Percentiles rank a stretch among this genome's conserved stretches.
phyloP scores from a whole-genome alignment of 2,329 filamentous ascomycete genomes.

The Escovopsis weberi region DNA sequence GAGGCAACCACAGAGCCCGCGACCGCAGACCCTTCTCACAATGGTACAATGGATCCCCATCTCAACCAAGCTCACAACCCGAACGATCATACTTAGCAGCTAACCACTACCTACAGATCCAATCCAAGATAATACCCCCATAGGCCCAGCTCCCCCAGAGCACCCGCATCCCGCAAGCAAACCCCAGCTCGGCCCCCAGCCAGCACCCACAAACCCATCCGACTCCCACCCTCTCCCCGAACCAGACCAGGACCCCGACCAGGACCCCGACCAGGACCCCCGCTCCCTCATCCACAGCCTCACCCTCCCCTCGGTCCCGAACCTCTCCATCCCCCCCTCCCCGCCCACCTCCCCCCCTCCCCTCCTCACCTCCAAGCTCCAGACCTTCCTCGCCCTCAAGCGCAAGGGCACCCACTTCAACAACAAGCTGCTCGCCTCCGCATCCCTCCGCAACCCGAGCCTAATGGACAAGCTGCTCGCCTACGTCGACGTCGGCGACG shows the following conservation, averaged over 20 bases:
- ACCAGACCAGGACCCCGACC: background rate
- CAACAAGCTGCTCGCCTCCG: constrained; percentile 50
- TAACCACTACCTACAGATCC: no score
- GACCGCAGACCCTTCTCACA: no score
- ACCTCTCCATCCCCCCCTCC: constrained; percentile 61
- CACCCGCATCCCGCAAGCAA: constrained; percentile 33
- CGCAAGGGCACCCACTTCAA: constrained; percentile 68
- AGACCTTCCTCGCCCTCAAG: constrained; percentile 64
- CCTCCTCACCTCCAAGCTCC: constrained; percentile 49
- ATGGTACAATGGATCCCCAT: no score
- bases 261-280: background rate
- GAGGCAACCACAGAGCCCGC: constrained; percentile 5
- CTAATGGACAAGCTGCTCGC: constrained; percentile 57
- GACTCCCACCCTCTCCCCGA: no score
- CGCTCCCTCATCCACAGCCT: constrained; percentile 54
- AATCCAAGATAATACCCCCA: no score
- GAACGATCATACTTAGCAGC: no score
- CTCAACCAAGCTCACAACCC: no score
- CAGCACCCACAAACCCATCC: constrained; percentile 13
- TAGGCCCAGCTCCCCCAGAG: constrained; percentile 6
- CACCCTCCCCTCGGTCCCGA: constrained; percentile 57
- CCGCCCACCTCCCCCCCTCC: constrained; percentile 47
- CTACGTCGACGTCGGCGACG: constrained; percentile 39
- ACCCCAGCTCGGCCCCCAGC: no score
- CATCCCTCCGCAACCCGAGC: constrained; percentile 56